Evolutionary conservation across 139 green algal species (phyloP).

Genomic region (Chlorella sorokiniana): DNA sequence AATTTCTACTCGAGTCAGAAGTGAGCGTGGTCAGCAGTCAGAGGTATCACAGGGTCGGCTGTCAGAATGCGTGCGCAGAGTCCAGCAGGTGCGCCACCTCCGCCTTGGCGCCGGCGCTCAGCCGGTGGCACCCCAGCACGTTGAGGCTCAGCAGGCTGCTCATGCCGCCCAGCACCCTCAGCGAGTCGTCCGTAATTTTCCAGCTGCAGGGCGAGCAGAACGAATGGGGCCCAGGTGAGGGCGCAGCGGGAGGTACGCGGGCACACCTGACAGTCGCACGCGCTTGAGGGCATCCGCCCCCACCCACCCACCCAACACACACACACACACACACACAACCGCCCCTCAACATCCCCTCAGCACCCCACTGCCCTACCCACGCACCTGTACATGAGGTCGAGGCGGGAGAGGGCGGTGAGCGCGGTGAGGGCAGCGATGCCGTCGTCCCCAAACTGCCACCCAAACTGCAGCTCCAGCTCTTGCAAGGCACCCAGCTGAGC

Average conservation of each 20-base stretch:
- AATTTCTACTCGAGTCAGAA: neutral
- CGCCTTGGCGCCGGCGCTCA: conserved; percentile 28
- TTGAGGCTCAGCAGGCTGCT: conserved; percentile 34
- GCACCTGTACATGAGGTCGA: conserved; percentile 28
- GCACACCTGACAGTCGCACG: no score
- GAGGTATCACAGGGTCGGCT: neutral
- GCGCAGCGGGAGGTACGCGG: neutral
- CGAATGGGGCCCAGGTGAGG: neutral
- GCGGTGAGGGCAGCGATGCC: conserved; percentile 27
- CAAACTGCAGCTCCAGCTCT: conserved; percentile 55
- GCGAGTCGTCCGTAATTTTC: conserved; percentile 41
- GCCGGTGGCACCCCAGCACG: conserved; percentile 46
- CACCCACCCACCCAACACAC: no score
- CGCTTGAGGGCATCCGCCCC: no score
- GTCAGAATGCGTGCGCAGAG: conserved; percentile 14
- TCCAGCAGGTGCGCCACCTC: conserved; percentile 41
- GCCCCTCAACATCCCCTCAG: neutral
- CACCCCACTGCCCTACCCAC: neutral
- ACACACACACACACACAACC: neutral
- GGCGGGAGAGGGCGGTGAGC: conserved; percentile 26
- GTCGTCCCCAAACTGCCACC: conserved; percentile 36
- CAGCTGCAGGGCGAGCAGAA: conserved; percentile 40
- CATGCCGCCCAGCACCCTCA: conserved; percentile 30
- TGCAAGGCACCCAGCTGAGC: conserved; percentile 31
- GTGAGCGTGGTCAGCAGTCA: neutral